Conservation (phyloP, 2,329 filamentous ascomycete species). For the Trichoderma sp. region DNA sequence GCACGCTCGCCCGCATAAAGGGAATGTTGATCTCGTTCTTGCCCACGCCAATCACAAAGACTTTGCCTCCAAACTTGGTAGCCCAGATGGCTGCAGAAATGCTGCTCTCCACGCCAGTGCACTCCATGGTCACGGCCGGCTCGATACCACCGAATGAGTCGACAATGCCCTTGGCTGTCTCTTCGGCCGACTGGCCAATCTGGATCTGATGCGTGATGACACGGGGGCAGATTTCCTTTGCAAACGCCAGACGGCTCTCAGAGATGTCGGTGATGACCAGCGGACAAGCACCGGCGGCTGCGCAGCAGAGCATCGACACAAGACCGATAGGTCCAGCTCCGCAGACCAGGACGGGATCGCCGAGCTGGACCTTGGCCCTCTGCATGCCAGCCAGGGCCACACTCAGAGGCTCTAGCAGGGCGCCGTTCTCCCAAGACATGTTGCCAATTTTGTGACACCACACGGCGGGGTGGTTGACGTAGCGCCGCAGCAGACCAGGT, state of each 20-base stretch:
- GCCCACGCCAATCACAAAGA: slow-evolving; percentile 94
- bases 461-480: slow-evolving; percentile 88
- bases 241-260: slow-evolving; percentile 78
- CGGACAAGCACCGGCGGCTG: slow-evolving; percentile 83
- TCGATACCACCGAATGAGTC: slow-evolving; percentile 72
- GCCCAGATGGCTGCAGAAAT: slow-evolving; percentile 84
- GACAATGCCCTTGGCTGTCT: slow-evolving; percentile 67
- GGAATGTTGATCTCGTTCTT: slow-evolving; percentile 94
- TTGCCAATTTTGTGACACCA: slow-evolving; percentile 97
- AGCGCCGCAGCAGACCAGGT: slow-evolving; percentile 80
- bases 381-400: slow-evolving; percentile 88
- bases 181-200: slow-evolving; percentile 58
- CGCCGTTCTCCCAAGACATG: slow-evolving; percentile 89
- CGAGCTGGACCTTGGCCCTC: slow-evolving; percentile 73
- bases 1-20: slow-evolving; percentile 87
- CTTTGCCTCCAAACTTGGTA: slow-evolving; percentile 91
- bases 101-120: slow-evolving; percentile 89
- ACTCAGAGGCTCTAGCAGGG: slow-evolving; percentile 83
- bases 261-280: slow-evolving; percentile 95
- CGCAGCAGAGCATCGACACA: slow-evolving; percentile 79
- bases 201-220: slow-evolving; percentile 79
- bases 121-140: slow-evolving; percentile 81
- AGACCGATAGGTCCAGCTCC: slow-evolving; percentile 93
- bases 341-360: slow-evolving; percentile 84
- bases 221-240: slow-evolving; percentile 75